A percentile compares a stretch with the other conserved stretches of the same genome.
phyloP scores from a whole-genome alignment of 2,329 filamentous ascomycete genomes.

The Plenodomus tracheiphilus region DNA sequence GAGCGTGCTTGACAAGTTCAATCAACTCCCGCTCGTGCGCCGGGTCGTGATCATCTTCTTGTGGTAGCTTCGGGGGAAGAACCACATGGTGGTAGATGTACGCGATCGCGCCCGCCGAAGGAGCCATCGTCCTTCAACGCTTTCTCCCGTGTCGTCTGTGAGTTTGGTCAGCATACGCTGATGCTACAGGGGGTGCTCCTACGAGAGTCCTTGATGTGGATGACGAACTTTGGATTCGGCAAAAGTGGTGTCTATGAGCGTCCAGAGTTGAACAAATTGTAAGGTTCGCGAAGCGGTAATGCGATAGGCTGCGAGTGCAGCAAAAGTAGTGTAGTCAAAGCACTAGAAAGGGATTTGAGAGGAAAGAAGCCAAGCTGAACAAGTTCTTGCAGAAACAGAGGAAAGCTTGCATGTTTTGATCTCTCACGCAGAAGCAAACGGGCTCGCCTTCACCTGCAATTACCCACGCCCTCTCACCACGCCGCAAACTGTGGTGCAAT shows the following conservation, averaged over 20 bases:
- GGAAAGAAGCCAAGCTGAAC: background rate
- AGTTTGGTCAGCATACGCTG: background rate
- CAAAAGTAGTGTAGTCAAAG: background rate
- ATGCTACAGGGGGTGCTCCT: background rate
- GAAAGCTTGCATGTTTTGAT: background rate
- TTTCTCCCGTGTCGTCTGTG: background rate
- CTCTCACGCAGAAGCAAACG: constrained; percentile 1
- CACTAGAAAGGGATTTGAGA: background rate
- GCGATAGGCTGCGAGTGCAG: background rate
- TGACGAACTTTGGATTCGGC: background rate
- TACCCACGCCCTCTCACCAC: background rate
- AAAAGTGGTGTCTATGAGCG: background rate
- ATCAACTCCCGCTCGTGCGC: constrained; percentile 19
- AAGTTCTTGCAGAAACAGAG: background rate
- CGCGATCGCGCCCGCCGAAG: constrained; percentile 3
- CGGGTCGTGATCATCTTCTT: constrained; percentile 33
- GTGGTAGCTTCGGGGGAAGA: constrained; percentile 54
- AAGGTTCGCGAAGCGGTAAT: background rate
- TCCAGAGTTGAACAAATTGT: no score
- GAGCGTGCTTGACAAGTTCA: constrained; percentile 8
- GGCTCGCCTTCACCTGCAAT: constrained; percentile 4
- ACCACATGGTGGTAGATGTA: constrained; percentile 49
- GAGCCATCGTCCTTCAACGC: constrained; percentile 3
- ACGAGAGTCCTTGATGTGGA: no score
- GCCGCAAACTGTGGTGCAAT: constrained; percentile 1